A percentile compares a stretch with the other conserved stretches of the same genome.
These are phyloP conservation scores for Cladosporium halotolerans DNA, from an alignment of 2,329 filamentous ascomycete species.

Conservation along the genomic window DNA sequence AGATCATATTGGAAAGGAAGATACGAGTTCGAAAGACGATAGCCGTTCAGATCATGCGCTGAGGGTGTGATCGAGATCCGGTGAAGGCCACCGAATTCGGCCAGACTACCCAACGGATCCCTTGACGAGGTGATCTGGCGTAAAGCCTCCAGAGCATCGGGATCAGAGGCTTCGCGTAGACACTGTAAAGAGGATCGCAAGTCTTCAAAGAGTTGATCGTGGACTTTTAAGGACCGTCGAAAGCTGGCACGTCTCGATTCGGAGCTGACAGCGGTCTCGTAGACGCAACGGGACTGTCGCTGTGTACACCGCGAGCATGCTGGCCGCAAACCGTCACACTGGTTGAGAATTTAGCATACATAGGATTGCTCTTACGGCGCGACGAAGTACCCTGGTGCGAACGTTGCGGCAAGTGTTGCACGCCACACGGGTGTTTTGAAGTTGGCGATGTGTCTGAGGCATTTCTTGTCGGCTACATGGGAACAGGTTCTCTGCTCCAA, in stretches of 20 bases:
- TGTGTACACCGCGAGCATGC: neutral
- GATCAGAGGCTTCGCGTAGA: neutral
- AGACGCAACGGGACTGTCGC: neutral
- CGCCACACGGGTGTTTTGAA: neutral
- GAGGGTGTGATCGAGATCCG: neutral
- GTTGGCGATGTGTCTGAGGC: neutral
- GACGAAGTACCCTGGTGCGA: neutral
- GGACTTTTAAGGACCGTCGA: neutral
- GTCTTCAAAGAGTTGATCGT: neutral
- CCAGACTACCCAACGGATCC: neutral
- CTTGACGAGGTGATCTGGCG: neutral
- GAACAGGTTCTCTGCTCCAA: too few species aligned
- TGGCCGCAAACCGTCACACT: slow-evolving; percentile 1
- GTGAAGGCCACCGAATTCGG: neutral
- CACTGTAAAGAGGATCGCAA: neutral
- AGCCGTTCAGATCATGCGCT: neutral
- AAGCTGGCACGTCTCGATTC: neutral
- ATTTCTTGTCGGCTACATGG: neutral
- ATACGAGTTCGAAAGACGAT: neutral
- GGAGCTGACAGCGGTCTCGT: neutral
- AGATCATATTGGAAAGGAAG: slow-evolving; percentile 3
- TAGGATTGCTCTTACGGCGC: neutral
- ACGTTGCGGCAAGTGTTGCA: neutral
- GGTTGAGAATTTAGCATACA: neutral
- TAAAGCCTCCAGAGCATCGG: neutral